Base-by-base conservation (phyloP, 164 flowering plant genomes). In the Stephania cephalantha region DNA sequence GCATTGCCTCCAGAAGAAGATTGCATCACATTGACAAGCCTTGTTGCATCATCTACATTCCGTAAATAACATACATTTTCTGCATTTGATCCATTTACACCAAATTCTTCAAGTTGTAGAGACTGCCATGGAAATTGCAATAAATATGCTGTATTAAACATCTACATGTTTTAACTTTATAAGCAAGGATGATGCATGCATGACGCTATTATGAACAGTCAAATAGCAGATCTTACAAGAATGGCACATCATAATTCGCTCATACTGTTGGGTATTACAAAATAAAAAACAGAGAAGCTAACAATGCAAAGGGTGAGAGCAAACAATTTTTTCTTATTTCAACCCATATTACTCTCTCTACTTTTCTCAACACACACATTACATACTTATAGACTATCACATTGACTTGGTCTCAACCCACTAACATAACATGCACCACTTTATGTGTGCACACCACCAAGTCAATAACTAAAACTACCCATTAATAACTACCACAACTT, bases 71-170 rank as follows among this genome's bases (percentile, higher is more conserved):
- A 92, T 64, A 93, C 90, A 81, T 93, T 95, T 81, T 87, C 89
- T 73, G 97, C 95, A 85, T 90, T 90, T 76, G 95, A 90, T 79
- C 89, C 97, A 74, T 61, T 85, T 71, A 93, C 91, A 70, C 98
- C 95, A 83, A 92, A 90, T 80, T 95, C 98, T 86, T 92, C 99
- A 75, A 95, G 98, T 85, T 89, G 89, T 88, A 93, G 83, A 65
- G 98, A 90, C 98, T 95, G 70, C 70, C 66, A 71, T 70, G 65
- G 70, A n/a, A 73, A 68, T 73, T 35, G 73, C 55, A 75, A 68
- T 13, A 22, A 71, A 63, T 8, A 70, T 3, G 44, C 4, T 8
- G 46, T 12, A 58, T 15, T 17, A 58, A 58, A 5, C 64, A 15
- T 15, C 1, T 58, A 18, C 13, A 5, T 2, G 9, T 10, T 58